These are phyloP conservation scores for Nothopassalora personata DNA, from an alignment of 2,329 filamentous ascomycete genomes.

Conservation along the genomic window DNA sequence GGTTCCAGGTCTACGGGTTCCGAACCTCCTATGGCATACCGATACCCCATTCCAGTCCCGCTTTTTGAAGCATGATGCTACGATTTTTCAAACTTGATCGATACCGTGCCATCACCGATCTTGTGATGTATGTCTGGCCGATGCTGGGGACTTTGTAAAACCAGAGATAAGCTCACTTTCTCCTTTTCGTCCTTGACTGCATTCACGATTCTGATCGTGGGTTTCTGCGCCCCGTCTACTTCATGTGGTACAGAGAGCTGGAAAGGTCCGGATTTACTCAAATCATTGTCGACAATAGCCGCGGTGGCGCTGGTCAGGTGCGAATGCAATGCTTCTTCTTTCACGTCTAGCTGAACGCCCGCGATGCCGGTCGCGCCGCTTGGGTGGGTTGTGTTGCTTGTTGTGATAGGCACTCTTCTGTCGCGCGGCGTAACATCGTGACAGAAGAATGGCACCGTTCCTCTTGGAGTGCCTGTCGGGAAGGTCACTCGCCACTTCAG, in stretches of 20 bases:
- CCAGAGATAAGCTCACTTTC: conserved; percentile 14
- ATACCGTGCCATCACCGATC: conserved; percentile 15
- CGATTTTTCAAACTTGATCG: conserved; percentile 16
- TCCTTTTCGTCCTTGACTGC: conserved; percentile 2
- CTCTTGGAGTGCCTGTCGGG: conserved; percentile 41
- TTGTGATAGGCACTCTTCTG: conserved; percentile 50
- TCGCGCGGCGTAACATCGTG: conserved; percentile 56
- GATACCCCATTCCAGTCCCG: background rate
- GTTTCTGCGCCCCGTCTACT: conserved; percentile 8
- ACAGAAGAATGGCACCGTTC: conserved; percentile 60
- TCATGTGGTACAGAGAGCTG: conserved; percentile 12
- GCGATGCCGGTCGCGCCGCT: conserved; percentile 50
- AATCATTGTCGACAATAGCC: conserved; percentile 15
- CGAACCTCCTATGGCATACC: background rate
- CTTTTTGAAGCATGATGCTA: background rate
- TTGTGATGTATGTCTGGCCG: conserved; percentile 12
- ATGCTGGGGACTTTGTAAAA: conserved; percentile 10
- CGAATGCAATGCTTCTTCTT: conserved; percentile 2
- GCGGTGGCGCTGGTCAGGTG: conserved; percentile 17
- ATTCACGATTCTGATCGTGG: conserved; percentile 13
- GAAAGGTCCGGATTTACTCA: conserved; percentile 7
- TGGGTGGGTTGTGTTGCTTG: conserved; percentile 43
- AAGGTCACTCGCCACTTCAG: conserved; percentile 57
- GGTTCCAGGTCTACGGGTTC: background rate
- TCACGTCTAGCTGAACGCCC: conserved; percentile 30